phyloP scores from a whole-genome alignment of 805 yeast species.

The Isabelozyma heimii region DNA sequence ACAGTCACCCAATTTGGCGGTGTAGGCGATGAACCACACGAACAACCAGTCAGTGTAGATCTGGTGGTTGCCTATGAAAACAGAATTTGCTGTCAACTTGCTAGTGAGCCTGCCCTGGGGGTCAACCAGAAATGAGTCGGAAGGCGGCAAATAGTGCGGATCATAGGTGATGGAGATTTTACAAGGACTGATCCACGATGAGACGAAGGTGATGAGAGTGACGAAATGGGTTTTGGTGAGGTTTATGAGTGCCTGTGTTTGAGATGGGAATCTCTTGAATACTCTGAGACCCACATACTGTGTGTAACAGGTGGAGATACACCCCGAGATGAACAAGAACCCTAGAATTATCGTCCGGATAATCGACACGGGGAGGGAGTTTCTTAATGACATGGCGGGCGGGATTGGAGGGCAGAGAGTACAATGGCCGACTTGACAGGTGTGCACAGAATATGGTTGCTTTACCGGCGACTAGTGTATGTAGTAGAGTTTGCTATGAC shows the following conservation, averaged over 20 bases:
- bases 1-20: conserved; percentile 61
- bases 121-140: conserved; percentile 26
- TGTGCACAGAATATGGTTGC: too few species aligned
- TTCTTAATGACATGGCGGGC: conserved; percentile 2
- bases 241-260: conserved; percentile 43
- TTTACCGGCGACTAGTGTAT: too few species aligned
- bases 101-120: conserved; percentile 18
- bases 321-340: conserved; percentile 21
- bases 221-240: conserved; percentile 60
- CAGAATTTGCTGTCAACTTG: conserved; percentile 47
- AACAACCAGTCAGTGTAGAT: conserved; percentile 92
- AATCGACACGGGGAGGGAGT: conserved; percentile 12
- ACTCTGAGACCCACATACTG: conserved; percentile 41
- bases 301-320: conserved; percentile 42
- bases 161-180: conserved; percentile 51
- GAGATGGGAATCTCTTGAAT: conserved; percentile 26
- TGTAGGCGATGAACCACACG: conserved; percentile 80
- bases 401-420: too few species aligned
- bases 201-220: conserved; percentile 47
- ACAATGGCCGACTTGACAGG: too few species aligned
- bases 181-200: conserved; percentile 53
- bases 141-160: conserved; percentile 17
- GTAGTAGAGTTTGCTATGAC: too few species aligned
- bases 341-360: conserved; percentile 19
- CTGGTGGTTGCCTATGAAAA: conserved; percentile 87